phyloP scores from a whole-genome alignment of 805 yeast species.

The Candida sonorensis region DNA sequence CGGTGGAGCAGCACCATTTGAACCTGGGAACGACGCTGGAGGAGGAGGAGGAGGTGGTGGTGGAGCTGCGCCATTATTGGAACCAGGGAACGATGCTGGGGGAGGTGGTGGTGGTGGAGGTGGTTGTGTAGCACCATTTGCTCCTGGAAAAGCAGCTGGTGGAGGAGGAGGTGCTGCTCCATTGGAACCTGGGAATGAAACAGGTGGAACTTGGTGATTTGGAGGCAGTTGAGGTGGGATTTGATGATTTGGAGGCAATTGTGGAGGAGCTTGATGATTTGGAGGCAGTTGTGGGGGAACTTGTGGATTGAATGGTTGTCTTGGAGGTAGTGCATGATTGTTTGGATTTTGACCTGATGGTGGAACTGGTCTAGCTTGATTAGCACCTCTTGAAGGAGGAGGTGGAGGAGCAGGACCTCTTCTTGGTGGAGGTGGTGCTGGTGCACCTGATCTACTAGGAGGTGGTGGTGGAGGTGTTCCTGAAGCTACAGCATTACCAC shows the following conservation, averaged over 20 bases:
- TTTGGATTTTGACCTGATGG: no score
- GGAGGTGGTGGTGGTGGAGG: conserved; percentile 15
- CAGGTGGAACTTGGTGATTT: conserved; percentile 1
- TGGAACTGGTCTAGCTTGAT: conserved; percentile 2
- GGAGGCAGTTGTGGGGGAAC: conserved; percentile 18
- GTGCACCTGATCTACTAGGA: conserved; percentile 16
- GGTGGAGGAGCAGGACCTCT: conserved; percentile 37
- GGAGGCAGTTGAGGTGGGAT: conserved; percentile 15
- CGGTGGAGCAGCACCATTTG: conserved; percentile 22
- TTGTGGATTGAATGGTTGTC: conserved; percentile 8
- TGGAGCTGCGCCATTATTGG: no score
- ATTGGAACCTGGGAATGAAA: conserved; percentile 2
- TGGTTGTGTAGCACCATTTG: conserved; percentile 6
- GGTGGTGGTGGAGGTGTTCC: no score
- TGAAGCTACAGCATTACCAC: no score
- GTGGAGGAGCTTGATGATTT: conserved; percentile 16
- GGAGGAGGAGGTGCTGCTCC: conserved; percentile 20
- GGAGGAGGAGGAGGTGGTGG: conserved; percentile 25
- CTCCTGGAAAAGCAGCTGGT: conserved; percentile 2
- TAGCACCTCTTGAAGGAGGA: conserved; percentile 30
- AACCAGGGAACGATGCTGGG: no score
- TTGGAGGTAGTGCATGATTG: conserved; percentile 10
- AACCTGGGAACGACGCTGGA: conserved; percentile 6
- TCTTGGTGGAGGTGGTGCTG: conserved; percentile 29
- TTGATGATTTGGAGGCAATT: conserved; percentile 17